Base-by-base conservation (phyloP, 257 asterid species). In the Solanum rostratum region DNA sequence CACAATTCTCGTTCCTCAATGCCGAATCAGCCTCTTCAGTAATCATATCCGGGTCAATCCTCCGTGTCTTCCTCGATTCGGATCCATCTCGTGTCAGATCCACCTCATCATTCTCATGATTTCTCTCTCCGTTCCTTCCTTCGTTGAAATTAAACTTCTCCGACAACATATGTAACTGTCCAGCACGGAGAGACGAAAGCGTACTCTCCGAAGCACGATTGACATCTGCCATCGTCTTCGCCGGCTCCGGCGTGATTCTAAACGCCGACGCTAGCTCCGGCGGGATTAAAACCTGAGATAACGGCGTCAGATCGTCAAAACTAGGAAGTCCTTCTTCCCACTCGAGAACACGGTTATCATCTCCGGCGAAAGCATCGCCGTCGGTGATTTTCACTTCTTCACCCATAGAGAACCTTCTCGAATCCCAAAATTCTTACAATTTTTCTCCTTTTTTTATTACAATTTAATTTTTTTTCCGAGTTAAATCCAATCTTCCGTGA, bases 361-460 rank as follows among this genome's bases (percentile, higher is more conserved):
- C 46, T 43, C 83, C 86, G 10, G 52, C 54, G 30, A 2, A 78
- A 27, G 49, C 85, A 22, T 71, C 79, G 19, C 43, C 89, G 84
- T 83, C 83, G 39, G 79, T 91, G 20, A 89, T 87, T 85, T 85
- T 90, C 78, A 87, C 90, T 88, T 90, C 96, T 84, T 93, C 96
- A 6, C 93, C 94, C 97, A 93, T 95, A 13, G 79, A 73, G 49
- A 85, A 43, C 18, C 24, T 52, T 80, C 62, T 53, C 27, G 11
- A 65, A 62, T 29, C 22, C 41, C 18, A 62, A 20, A 70, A 6
- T 6, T 52, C 69, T 49, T 33, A 24, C 57, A 52, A 7, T 46
- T 50, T 14, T 37, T 24, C 39, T 66, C 15, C 10, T 1, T 20
- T 10, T 19, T 5, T 84, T 39, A 4, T 24, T 27, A 41, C 24